Evolutionary conservation across 2,329 filamentous ascomycete genomes (phyloP).

Genomic region (Elsinoe australis): DNA sequence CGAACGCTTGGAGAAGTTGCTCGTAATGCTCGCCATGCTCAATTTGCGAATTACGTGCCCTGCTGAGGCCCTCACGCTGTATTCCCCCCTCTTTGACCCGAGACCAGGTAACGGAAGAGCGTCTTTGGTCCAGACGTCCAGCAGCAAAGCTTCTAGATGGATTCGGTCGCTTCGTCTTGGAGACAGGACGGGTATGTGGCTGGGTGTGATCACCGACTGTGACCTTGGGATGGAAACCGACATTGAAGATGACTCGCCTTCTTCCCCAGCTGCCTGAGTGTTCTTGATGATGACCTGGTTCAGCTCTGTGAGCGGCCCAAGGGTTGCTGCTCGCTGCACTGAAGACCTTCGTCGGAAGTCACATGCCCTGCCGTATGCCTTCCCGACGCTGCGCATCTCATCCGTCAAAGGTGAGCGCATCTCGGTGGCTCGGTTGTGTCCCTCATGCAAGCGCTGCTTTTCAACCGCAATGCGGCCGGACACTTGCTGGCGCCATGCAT

Average conservation of each 20-base stretch:
- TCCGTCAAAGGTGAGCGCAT: slow-evolving; percentile 59
- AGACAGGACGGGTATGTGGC: slow-evolving; percentile 60
- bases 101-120: slow-evolving; percentile 77
- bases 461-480: slow-evolving; percentile 45
- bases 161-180: slow-evolving; percentile 68
- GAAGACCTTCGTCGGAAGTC: slow-evolving; percentile 60
- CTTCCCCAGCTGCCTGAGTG: slow-evolving; percentile 59
- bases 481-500: slow-evolving; percentile 69
- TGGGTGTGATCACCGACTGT: slow-evolving; percentile 67
- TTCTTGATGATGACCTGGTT: slow-evolving; percentile 82
- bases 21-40: slow-evolving; percentile 71
- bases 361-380: slow-evolving; percentile 65
- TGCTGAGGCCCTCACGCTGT: slow-evolving; percentile 68
- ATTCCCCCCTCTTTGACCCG: slow-evolving; percentile 57
- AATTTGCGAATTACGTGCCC: slow-evolving; percentile 83
- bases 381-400: slow-evolving; percentile 65
- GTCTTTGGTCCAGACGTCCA: slow-evolving; percentile 79
- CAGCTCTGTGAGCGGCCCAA: slow-evolving; percentile 59
- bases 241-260: slow-evolving; percentile 39
- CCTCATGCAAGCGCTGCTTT: slow-evolving; percentile 44
- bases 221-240: slow-evolving; percentile 63
- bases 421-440: slow-evolving; percentile 40
- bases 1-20: slow-evolving; percentile 66
- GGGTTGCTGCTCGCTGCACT: slow-evolving; percentile 68
- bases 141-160: slow-evolving; percentile 64